Base-by-base conservation (phyloP, 768 basidiomycete species). In the Mycena rebaudengoi region DNA sequence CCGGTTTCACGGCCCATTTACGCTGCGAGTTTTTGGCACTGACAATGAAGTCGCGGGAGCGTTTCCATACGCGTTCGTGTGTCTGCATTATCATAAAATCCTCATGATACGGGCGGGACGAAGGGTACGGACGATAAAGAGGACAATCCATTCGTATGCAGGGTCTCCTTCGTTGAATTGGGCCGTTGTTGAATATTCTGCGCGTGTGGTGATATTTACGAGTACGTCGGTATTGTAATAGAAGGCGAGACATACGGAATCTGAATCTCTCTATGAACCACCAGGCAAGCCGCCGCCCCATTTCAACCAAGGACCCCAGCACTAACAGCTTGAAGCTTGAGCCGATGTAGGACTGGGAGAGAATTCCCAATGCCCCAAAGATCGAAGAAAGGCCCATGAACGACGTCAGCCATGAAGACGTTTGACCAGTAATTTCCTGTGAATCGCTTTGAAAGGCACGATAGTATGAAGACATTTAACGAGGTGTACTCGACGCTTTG, bases 81-180 rank as follows among this genome's bases (percentile, higher is more conserved):
- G 79, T 82, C 82, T 82, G 29, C 10, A 57, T 20, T 55, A 48
- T 35, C 26, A 28, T 20, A 16, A 33, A 25, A 50, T 21, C 37
- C 18, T 4, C 21, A 30, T 33, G 7, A 43, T 6, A 21, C 23
- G 21, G 12, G 18, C 37, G 12, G 20, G 10, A 30, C 28, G 18
- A 18, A 25, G 18, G 20, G 67, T 78, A 45, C 44, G n/a, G n/a
- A 83, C 83, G 52, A 85, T 64, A 61, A 82, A 82, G 13, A 78
- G 70, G 4, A 82, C 64, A 7, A 85, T 75, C 83, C 84, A 85
- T 51, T 84, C 84, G 56, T 82, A 84, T 1, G 82, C 75, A 0
- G 80, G 82, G 62, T 85, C 83, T 11, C 81, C 79, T 62, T 83
- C 76, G 25, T 74, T 72, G 57, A 85, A 85, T 49, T 79, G 76